These are phyloP conservation scores for Cryptococcus sp. DNA, from an alignment of 1,284 basidiomycete genomes.

Conservation along the genomic window DNA sequence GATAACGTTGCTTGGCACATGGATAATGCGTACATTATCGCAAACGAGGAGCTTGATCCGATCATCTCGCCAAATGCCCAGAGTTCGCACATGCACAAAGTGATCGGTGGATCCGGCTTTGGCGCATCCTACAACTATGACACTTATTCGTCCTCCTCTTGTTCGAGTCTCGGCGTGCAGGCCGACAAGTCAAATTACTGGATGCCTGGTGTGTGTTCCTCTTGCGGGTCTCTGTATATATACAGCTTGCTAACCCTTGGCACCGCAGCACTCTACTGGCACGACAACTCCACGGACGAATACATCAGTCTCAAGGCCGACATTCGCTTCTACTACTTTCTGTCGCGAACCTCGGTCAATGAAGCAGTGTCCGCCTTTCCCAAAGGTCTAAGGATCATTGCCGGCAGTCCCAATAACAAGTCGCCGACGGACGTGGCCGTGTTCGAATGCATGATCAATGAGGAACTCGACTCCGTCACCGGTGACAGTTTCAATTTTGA, in stretches of 20 bases:
- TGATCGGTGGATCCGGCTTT: conserved; percentile 30
- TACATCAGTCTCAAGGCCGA: conserved; percentile 15
- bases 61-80: conserved; percentile 21
- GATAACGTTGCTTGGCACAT: conserved; percentile 21
- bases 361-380: conserved; percentile 30
- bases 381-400: conserved; percentile 35
- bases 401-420: conserved; percentile 33
- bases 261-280: conserved; percentile 10
- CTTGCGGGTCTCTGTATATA: no score
- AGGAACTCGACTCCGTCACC: conserved; percentile 7
- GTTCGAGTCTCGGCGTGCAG: conserved; percentile 23
- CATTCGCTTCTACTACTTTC: conserved; percentile 35
- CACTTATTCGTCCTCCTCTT: conserved; percentile 19
- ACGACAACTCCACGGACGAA: conserved; percentile 9
- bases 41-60: conserved; percentile 26
- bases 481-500: conserved; percentile 34
- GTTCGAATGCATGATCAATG: conserved; percentile 11
- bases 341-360: conserved; percentile 15
- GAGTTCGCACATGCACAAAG: conserved; percentile 23
- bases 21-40: conserved; percentile 15
- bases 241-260: neutral
- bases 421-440: conserved; percentile 5
- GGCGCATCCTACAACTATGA: conserved; percentile 32
- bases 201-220: conserved; percentile 19
- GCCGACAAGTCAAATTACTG: conserved; percentile 42